A percentile compares a stretch with the other conserved stretches of the same genome.
phyloP scores from a whole-genome alignment of 2,329 filamentous ascomycete genomes.

The Phaeoacremonium minimum region DNA sequence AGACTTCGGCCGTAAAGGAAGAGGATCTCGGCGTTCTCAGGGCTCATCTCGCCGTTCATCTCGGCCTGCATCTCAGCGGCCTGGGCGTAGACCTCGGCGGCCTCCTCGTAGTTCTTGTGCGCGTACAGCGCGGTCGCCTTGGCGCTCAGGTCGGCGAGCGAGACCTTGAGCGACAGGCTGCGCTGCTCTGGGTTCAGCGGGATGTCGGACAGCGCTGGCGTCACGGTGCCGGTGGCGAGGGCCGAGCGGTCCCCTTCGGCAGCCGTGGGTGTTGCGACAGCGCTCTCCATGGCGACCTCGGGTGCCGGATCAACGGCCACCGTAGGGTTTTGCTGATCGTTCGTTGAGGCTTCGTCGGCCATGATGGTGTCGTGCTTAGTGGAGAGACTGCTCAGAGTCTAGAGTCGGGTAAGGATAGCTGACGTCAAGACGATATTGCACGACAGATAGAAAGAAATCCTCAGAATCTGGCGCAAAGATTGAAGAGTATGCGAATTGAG shows the following conservation, averaged over 20 bases:
- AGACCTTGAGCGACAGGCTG: slow-evolving; percentile 44
- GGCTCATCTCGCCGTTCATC: slow-evolving; percentile 86
- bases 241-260: slow-evolving; percentile 2
- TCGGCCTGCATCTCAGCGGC: slow-evolving; percentile 87
- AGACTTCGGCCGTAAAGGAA: slow-evolving; percentile 92
- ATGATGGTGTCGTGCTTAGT: slow-evolving; percentile 5
- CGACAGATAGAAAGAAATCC: no score
- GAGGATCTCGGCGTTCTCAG: slow-evolving; percentile 87
- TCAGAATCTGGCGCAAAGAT: no score
- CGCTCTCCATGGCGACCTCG: slow-evolving; percentile 3
- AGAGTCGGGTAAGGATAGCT: no score
- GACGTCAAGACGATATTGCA: no score
- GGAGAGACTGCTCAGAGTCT: no score
- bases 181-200: slow-evolving; percentile 25
- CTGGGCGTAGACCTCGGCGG: slow-evolving; percentile 81
- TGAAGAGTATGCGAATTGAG: no score
- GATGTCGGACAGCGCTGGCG: slow-evolving; percentile 19
- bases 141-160: slow-evolving; percentile 72
- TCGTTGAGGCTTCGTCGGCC: slow-evolving; percentile 9
- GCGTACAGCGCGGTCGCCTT: slow-evolving; percentile 82
- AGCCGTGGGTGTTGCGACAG: slow-evolving; percentile 1
- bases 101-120: slow-evolving; percentile 81
- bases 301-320: slow-evolving; percentile 4
- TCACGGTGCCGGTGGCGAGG: slow-evolving; percentile 21
- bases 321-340: slow-evolving; percentile 1